These are phyloP conservation scores for Nidula niveotomentosa DNA, from an alignment of 1,284 basidiomycete genomes.

Conservation along the genomic window DNA sequence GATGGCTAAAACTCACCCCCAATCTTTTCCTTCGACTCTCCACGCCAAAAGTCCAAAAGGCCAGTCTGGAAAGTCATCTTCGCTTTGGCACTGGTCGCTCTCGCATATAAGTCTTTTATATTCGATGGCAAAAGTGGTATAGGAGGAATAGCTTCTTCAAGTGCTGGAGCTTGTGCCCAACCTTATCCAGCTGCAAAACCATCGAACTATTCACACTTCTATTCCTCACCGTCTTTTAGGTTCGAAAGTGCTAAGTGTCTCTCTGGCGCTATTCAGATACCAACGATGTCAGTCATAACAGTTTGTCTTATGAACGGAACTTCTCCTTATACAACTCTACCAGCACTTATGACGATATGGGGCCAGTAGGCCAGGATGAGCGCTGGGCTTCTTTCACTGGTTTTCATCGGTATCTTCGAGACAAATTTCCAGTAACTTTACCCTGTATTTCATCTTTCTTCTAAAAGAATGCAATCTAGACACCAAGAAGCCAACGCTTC, in stretches of 20 bases:
- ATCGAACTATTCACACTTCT: conserved; percentile 16
- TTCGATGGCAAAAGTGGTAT: no score
- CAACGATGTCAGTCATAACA: conserved; percentile 18
- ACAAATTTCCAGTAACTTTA: conserved; percentile 18
- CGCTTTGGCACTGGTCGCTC: no score
- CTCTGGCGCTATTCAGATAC: conserved; percentile 20
- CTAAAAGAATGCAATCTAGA: conserved; percentile 23
- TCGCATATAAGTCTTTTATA: no score
- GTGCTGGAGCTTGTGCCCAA: conserved; percentile 9
- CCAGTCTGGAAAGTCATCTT: no score
- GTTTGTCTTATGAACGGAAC: neutral
- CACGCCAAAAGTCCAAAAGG: no score
- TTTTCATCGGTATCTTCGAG: conserved; percentile 20
- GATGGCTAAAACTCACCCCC: no score
- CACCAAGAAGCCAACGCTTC: conserved; percentile 51
- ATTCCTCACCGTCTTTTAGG: conserved; percentile 14
- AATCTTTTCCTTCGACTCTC: no score
- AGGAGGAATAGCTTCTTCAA: no score
- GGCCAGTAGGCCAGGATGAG: conserved; percentile 19
- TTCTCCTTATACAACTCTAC: neutral
- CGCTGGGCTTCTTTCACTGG: conserved; percentile 23
- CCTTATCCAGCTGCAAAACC: conserved; percentile 11
- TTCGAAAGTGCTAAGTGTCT: conserved; percentile 14
- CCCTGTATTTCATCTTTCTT: neutral
- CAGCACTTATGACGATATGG: conserved; percentile 26